These are phyloP conservation scores for Oldenlandia corymbosa DNA, from an alignment of 257 asterid genomes.

Conservation along the genomic window DNA sequence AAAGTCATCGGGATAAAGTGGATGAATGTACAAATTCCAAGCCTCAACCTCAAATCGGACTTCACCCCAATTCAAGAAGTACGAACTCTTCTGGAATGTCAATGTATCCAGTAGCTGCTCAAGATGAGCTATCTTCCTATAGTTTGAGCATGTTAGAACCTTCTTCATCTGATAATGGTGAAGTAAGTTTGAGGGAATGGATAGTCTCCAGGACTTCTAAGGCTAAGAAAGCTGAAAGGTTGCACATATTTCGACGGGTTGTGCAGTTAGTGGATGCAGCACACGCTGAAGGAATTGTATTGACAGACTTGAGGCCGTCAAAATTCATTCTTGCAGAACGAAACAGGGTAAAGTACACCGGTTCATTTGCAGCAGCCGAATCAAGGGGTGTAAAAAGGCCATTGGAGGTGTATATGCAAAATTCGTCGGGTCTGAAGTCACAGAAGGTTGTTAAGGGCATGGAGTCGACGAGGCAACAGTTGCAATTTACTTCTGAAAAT, in stretches of 20 bases:
- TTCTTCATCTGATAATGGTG: slow-evolving; percentile 31
- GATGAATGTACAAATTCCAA: slow-evolving; percentile 9
- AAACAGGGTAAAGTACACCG: slow-evolving; percentile 43
- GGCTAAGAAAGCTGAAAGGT: slow-evolving; percentile 48
- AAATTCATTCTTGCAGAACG: slow-evolving; percentile 48
- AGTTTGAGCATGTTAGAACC: slow-evolving; percentile 22
- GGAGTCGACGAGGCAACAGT: slow-evolving; percentile 38
- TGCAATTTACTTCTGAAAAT: slow-evolving; percentile 46
- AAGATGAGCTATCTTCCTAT: slow-evolving; percentile 26
- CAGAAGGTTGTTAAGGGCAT: slow-evolving; percentile 39
- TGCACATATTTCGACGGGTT: slow-evolving; percentile 62
- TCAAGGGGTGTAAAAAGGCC: slow-evolving; percentile 37
- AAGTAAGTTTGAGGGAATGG: slow-evolving; percentile 69
- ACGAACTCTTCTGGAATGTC: slow-evolving; percentile 26
- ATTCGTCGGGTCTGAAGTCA: slow-evolving; percentile 40
- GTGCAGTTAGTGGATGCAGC: slow-evolving; percentile 62
- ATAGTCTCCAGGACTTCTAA: slow-evolving; percentile 41
- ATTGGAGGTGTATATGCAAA: slow-evolving; percentile 22
- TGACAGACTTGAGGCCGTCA: slow-evolving; percentile 72
- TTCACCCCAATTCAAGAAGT: slow-evolving; percentile 5
- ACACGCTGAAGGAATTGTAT: slow-evolving; percentile 55
- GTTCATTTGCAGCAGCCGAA: slow-evolving; percentile 35
- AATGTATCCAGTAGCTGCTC: slow-evolving; percentile 25
- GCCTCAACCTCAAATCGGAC: slow-evolving; percentile 13
- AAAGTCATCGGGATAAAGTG: slow-evolving; percentile 20